phyloP scores from a whole-genome alignment of 352 stramenopile genomes.

The Hyaloperonospora arabidopsidis region DNA sequence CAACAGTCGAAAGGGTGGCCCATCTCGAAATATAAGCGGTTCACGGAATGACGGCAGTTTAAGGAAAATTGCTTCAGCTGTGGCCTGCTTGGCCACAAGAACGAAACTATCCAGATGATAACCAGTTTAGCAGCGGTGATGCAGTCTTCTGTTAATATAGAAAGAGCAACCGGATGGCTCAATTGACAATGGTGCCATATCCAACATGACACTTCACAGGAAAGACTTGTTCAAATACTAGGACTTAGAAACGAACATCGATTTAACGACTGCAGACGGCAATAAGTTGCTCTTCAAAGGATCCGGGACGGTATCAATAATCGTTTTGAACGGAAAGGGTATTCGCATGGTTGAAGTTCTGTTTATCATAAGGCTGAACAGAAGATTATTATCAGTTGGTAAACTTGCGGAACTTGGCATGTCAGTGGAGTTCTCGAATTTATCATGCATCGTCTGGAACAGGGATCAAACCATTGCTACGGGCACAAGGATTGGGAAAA shows the following conservation, averaged over 20 bases:
- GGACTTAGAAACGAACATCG: background rate
- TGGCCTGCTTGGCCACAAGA: background rate
- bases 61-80: background rate
- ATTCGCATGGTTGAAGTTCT: background rate
- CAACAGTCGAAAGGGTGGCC: background rate
- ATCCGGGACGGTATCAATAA: background rate
- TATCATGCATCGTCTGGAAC: background rate
- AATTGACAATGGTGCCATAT: background rate
- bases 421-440: background rate
- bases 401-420: background rate
- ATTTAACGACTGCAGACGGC: background rate
- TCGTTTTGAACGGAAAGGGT: background rate
- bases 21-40: too few relatives aligned
- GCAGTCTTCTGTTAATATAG: background rate
- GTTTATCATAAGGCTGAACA: background rate
- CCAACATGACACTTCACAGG: background rate
- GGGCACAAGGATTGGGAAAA: background rate
- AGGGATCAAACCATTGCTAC: background rate
- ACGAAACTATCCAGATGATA: background rate
- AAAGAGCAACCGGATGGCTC: background rate
- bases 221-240: conserved; percentile 1
- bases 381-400: background rate
- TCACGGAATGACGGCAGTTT: background rate
- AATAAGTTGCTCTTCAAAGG: background rate
- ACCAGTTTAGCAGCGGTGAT: background rate